Evolutionary conservation across 2,329 filamentous ascomycete species (phyloP).

Genomic region (Didymosphaeria variabile): DNA sequence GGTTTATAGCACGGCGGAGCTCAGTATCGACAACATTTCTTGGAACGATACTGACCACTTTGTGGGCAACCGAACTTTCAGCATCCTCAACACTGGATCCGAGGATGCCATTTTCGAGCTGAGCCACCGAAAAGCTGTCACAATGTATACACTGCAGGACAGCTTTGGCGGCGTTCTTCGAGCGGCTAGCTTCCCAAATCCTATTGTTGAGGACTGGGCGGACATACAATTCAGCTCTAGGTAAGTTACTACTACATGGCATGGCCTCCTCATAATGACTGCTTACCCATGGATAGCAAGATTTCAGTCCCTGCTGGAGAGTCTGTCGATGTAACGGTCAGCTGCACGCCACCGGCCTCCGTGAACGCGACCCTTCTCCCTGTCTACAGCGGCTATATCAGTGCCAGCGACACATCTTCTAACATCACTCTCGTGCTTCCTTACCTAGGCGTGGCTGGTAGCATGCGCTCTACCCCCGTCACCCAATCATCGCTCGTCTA

Average conservation of each 20-base stretch:
- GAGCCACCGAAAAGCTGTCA: slow-evolving; percentile 27
- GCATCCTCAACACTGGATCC: slow-evolving; percentile 27
- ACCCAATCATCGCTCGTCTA: slow-evolving; percentile 16
- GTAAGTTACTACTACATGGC: slow-evolving; percentile 6
- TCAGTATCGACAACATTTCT: slow-evolving; percentile 26
- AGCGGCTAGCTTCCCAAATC: slow-evolving; percentile 17
- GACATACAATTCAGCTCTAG: slow-evolving; percentile 21
- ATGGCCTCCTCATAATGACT: not conserved
- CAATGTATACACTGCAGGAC: slow-evolving; percentile 26
- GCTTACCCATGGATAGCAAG: slow-evolving; percentile 19
- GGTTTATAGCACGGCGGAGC: slow-evolving; percentile 21
- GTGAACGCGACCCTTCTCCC: slow-evolving; percentile 30
- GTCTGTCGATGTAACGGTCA: slow-evolving; percentile 24
- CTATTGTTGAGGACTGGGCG: slow-evolving; percentile 21
- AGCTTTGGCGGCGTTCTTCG: slow-evolving; percentile 6
- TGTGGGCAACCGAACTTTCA: slow-evolving; percentile 32
- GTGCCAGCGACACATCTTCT: slow-evolving; percentile 11
- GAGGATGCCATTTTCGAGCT: slow-evolving; percentile 20
- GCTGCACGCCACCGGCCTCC: slow-evolving; percentile 30
- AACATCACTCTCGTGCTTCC: slow-evolving; percentile 26
- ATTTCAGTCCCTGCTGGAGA: slow-evolving; percentile 32
- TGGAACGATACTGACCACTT: slow-evolving; percentile 38
- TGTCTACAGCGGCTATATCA: slow-evolving; percentile 34
- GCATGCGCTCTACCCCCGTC: slow-evolving; percentile 24
- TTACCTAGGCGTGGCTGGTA: slow-evolving; percentile 32